Conservation (phyloP, 768 basidiomycete genomes). For the Mycena amicta region DNA sequence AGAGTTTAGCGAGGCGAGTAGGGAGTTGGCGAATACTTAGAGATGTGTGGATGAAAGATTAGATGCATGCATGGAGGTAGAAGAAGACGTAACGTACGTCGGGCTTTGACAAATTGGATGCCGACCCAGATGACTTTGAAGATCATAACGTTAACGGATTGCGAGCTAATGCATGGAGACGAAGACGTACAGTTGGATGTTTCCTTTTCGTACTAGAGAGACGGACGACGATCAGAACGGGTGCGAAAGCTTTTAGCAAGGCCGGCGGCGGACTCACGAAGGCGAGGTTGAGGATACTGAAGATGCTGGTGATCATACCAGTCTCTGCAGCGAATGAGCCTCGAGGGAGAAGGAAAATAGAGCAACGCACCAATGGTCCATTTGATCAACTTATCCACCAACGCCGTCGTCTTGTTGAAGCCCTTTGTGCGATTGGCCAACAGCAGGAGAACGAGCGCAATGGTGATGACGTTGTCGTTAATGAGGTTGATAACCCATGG, state of each 20-base stretch:
- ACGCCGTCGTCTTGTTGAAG: background rate
- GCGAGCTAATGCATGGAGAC: no score
- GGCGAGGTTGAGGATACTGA: background rate
- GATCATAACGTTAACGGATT: no score
- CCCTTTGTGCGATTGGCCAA: background rate
- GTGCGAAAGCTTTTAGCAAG: background rate
- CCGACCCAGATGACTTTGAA: background rate
- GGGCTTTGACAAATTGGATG: background rate
- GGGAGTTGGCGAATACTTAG: background rate
- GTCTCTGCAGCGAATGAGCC: background rate
- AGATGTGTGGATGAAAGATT: background rate
- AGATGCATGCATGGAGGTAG: background rate
- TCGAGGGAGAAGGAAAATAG: no score
- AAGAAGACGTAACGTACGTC: background rate
- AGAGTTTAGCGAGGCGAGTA: background rate
- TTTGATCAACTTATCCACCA: background rate
- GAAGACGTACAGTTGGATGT: background rate
- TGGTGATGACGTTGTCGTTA: background rate
- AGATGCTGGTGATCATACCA: background rate
- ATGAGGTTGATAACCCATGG: background rate
- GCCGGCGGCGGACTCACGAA: background rate
- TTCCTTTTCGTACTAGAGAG: background rate
- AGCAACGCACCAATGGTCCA: background rate
- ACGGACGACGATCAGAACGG: no score
- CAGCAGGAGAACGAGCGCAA: background rate